phyloP scores from a whole-genome alignment of 768 basidiomycete genomes.

The Suillus plorans region DNA sequence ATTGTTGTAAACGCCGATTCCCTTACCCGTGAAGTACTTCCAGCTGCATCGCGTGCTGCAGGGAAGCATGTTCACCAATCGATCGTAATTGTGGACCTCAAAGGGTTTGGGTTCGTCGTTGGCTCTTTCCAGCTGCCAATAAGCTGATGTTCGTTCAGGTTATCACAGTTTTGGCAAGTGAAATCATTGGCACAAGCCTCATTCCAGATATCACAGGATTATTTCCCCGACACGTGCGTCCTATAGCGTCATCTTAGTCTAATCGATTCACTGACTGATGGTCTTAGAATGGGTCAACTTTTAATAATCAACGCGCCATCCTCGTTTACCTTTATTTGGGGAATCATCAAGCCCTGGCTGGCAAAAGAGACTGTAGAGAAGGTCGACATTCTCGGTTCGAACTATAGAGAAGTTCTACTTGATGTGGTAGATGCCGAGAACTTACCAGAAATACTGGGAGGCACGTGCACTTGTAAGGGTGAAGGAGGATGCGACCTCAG shows the following conservation, averaged over 20 bases:
- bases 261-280: not conserved
- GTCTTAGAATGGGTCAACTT: slow-evolving; percentile 66
- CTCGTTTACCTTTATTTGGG: slow-evolving; percentile 74
- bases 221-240: slow-evolving; percentile 72
- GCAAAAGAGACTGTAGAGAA: slow-evolving; percentile 71
- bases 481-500: slow-evolving; percentile 60
- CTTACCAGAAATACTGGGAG: slow-evolving; percentile 61
- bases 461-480: slow-evolving; percentile 59
- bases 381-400: slow-evolving; percentile 60
- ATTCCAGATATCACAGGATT: slow-evolving; percentile 78
- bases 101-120: slow-evolving; percentile 60
- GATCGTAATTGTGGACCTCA: slow-evolving; percentile 68
- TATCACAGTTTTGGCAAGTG: slow-evolving; percentile 76
- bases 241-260: not conserved
- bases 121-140: not conserved
- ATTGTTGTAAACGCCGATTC: slow-evolving; percentile 67
- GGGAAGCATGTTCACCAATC: slow-evolving; percentile 49
- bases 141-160: slow-evolving; percentile 32
- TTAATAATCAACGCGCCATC: slow-evolving; percentile 71
- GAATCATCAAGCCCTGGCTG: slow-evolving; percentile 67
- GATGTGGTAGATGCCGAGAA: slow-evolving; percentile 62
- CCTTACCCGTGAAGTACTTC: slow-evolving; percentile 63
- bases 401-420: slow-evolving; percentile 58
- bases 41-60: slow-evolving; percentile 59
- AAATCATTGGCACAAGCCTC: slow-evolving; percentile 58